A percentile compares a stretch with the other conserved stretches of the same genome.
Conservation (phyloP, 805 yeast species). For the Yarrowia sp. region DNA sequence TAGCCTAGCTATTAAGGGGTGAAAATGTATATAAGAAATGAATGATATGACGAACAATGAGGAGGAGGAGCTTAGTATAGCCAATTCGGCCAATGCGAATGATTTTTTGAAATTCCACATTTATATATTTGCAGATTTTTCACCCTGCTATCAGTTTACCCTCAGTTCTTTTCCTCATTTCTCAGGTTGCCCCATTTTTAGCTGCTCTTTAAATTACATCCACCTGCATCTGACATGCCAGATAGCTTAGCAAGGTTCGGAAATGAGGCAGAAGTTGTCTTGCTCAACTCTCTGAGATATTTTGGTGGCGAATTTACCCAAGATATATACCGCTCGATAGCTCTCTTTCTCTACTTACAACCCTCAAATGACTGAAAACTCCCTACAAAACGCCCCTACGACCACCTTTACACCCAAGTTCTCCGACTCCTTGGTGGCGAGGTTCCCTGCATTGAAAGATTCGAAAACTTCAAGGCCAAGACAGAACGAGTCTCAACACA, state of each 20-base stretch:
- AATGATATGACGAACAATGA: too few relatives aligned
- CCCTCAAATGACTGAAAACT: not conserved
- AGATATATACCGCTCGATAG: not conserved
- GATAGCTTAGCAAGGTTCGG: not conserved
- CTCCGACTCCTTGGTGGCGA: conserved; percentile 2
- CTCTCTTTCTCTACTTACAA: not conserved
- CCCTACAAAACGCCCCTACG: not conserved
- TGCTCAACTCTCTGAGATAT: not conserved
- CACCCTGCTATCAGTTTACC: too few relatives aligned
- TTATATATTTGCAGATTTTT: too few relatives aligned
- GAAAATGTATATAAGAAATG: not conserved
- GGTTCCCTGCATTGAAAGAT: conserved; percentile 1
- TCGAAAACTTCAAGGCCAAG: not conserved
- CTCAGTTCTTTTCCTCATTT: too few relatives aligned
- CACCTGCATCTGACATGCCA: not conserved
- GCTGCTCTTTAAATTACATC: not conserved
- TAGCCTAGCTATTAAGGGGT: not conserved
- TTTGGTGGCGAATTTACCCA: not conserved
- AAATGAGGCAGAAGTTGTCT: not conserved
- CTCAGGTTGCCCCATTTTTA: too few relatives aligned
- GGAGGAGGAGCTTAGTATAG: too few relatives aligned
- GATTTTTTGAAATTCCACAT: too few relatives aligned
- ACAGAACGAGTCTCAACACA: not conserved
- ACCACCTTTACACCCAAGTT: not conserved
- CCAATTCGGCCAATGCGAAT: too few relatives aligned